Evolutionary conservation across 2,329 filamentous ascomycete genomes (phyloP), one percentile per base, ranked within the genome.

Genomic region (Madurella mycetomatis): DNA sequence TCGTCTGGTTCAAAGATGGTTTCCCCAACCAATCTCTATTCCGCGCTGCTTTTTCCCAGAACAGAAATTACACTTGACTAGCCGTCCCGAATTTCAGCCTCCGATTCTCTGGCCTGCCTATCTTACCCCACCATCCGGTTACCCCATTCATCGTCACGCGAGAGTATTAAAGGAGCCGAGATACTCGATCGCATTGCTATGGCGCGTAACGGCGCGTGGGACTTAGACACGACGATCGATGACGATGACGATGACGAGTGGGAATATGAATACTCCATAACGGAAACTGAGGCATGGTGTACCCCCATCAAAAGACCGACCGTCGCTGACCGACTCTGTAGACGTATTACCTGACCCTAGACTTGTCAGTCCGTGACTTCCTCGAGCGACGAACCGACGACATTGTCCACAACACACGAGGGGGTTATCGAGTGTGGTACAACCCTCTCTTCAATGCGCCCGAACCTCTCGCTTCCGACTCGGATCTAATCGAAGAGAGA

Each of bases 231-330:
- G 25, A 13, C 11, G 5, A 32, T 9, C 15, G 55, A 55, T 15
- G 73, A 83, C 55, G 55, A 55, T 15, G 73, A 83, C 55, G 80
- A 85, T 47, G 76, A 76, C 13, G 82, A 84, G 48, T 86, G 82
- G 81, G 83, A 86, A 63, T 86, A 85, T 60, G 83, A 86, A 60
- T 86, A 86, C 63, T 86, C 83, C 0, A 69, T 72, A 2, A 84
- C 81, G 0, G 82, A 86, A 63, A 84, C 76, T 13, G 83, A 86
- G 73, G 83, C 81, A 55, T 16, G 62, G 41, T 5, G 12, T 4
- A 50, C 5, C 5, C 15, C 15, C 1, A n/a, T 25, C n/a, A 8
- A 4, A 37, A 25, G 25, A 37, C 34, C 34, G 34, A 37, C 9
- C 9, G 17, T 7, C 19, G 18, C 49, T 57, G 34, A 53, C 48